Evolutionary conservation across 495 filamentous ascomycete genomes (phyloP).

Genomic region (Annulohypoxylon maeteangense): DNA sequence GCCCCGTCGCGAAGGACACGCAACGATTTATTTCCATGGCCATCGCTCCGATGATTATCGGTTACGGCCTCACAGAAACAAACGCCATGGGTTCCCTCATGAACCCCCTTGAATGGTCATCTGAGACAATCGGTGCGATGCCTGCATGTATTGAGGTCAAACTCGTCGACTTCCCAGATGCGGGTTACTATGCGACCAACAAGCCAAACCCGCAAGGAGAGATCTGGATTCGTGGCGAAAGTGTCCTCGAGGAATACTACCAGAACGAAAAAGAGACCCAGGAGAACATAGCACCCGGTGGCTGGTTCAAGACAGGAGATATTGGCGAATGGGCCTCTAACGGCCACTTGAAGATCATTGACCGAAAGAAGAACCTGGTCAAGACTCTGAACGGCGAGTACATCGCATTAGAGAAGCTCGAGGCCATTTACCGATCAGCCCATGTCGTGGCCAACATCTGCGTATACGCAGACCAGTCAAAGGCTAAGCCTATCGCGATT

Average conservation of each 20-base stretch:
- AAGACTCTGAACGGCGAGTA: constrained; percentile 98
- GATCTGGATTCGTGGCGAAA: constrained; percentile 87
- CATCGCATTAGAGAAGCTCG: constrained; percentile 98
- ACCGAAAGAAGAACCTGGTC: constrained; percentile 98
- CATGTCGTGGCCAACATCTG: constrained; percentile 94
- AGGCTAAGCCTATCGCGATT: constrained; percentile 90
- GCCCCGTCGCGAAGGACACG: constrained; percentile 86
- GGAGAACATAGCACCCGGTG: constrained; percentile 75
- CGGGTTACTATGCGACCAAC: constrained; percentile 88
- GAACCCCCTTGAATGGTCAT: constrained; percentile 90
- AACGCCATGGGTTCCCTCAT: constrained; percentile 92
- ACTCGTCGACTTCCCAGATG: constrained; percentile 94
- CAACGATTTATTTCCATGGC: constrained; percentile 90
- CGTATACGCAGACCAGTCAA: constrained; percentile 82
- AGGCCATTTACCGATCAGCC: constrained; percentile 89
- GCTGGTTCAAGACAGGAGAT: constrained; percentile 97
- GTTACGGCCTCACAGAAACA: constrained; percentile 98
- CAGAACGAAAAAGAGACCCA: constrained; percentile 87
- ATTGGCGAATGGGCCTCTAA: constrained; percentile 88
- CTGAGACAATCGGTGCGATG: constrained; percentile 80
- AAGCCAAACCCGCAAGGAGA: constrained; percentile 91
- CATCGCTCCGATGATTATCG: constrained; percentile 87
- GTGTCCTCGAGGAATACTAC: constrained; percentile 79
- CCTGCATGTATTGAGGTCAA: constrained; percentile 89
- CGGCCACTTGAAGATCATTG: constrained; percentile 88